phyloP scores from a whole-genome alignment of 208 protist genomes.

The Trypanosoma caninum region DNA sequence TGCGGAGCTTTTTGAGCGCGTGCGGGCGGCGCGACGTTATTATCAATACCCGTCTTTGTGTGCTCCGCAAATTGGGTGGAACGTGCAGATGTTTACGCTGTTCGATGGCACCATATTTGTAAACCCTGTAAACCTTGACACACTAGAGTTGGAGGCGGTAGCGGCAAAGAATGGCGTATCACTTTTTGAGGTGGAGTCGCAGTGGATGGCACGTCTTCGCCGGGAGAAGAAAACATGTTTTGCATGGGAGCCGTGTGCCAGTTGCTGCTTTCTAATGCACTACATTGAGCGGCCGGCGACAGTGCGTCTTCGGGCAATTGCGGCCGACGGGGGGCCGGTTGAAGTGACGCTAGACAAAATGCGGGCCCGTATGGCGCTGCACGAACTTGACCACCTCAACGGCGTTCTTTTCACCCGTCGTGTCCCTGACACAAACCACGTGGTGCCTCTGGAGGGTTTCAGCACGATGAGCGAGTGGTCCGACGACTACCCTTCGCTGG shows the following conservation, averaged over 20 bases:
- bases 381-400: conserved; percentile 83
- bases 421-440: conserved; percentile 82
- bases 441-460: conserved; percentile 86
- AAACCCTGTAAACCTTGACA: conserved; percentile 80
- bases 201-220: conserved; percentile 49
- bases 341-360: conserved; percentile 57
- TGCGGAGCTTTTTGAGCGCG: conserved; percentile 54
- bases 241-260: conserved; percentile 89
- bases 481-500: conserved; percentile 87
- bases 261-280: conserved; percentile 85
- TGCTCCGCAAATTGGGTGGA: conserved; percentile 86
- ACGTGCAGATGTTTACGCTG: conserved; percentile 86
- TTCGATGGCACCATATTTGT: conserved; percentile 82
- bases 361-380: conserved; percentile 77
- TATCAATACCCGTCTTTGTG: conserved; percentile 89
- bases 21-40: conserved; percentile 65
- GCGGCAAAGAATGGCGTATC: conserved; percentile 15
- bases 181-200: conserved; percentile 40
- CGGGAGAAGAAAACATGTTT: conserved; percentile 56
- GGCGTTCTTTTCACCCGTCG: conserved; percentile 84
- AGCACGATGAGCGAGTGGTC: conserved; percentile 85
- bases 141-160: conserved; percentile 31
- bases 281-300: conserved; percentile 87
- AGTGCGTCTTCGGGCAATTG: conserved; percentile 46
- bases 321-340: conserved; percentile 38